These are phyloP conservation scores for Lachancea dasiensis DNA, from an alignment of 805 yeast genomes.

Conservation along the genomic window DNA sequence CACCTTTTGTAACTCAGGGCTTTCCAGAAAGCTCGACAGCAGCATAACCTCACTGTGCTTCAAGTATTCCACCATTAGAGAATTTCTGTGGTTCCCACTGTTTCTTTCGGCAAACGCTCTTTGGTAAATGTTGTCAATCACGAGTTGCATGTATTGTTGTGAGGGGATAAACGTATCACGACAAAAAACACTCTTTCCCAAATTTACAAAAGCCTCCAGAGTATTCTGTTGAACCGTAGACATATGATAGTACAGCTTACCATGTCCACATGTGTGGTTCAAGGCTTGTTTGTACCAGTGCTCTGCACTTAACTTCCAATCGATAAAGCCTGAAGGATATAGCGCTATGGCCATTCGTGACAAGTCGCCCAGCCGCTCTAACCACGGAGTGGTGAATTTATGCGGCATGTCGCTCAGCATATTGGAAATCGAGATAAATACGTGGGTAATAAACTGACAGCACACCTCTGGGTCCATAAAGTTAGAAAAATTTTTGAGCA, in stretches of 20 bases:
- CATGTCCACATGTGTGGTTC: conserved; percentile 73
- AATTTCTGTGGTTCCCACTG: conserved; percentile 26
- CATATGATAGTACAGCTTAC: conserved; percentile 80
- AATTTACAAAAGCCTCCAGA: conserved; percentile 69
- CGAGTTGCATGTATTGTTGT: conserved; percentile 67
- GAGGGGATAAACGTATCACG: conserved; percentile 83
- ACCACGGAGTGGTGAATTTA: conserved; percentile 47
- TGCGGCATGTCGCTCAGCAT: conserved; percentile 36
- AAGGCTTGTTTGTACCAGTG: conserved; percentile 76
- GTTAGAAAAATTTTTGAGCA: conserved; percentile 65
- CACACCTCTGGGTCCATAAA: conserved; percentile 75
- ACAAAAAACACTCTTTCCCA: conserved; percentile 74
- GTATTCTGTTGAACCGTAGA: conserved; percentile 73
- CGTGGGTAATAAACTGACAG: conserved; percentile 65
- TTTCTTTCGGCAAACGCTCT: conserved; percentile 39
- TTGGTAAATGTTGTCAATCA: conserved; percentile 69
- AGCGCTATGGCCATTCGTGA: conserved; percentile 85
- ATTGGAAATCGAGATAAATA: conserved; percentile 48
- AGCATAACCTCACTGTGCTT: conserved; percentile 62
- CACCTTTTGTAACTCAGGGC: conserved; percentile 49
- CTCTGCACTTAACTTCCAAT: conserved; percentile 80
- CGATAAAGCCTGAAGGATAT: conserved; percentile 71
- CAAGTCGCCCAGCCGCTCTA: conserved; percentile 78
- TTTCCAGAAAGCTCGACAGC: conserved; percentile 51
- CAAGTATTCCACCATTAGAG: conserved; percentile 32